These are phyloP conservation scores for Rostrohypoxylon terebratum DNA, from an alignment of 495 filamentous ascomycete genomes.

Conservation along the genomic window DNA sequence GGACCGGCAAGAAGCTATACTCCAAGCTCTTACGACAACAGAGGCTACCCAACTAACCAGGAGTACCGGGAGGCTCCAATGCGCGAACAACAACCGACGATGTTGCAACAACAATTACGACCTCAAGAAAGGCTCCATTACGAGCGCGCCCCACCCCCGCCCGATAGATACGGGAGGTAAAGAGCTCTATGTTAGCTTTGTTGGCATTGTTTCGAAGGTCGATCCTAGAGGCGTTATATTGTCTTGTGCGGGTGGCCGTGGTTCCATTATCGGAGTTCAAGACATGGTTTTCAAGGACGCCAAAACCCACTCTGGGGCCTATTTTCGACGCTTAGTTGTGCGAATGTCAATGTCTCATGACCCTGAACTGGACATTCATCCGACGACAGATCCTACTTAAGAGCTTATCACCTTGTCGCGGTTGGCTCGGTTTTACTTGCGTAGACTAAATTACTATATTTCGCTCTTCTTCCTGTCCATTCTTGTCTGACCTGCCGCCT, in stretches of 20 bases:
- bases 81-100: constrained; percentile 48
- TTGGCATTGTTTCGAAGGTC: not conserved
- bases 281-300: not conserved
- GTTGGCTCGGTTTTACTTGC: not conserved
- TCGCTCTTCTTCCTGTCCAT: not conserved
- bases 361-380: not conserved
- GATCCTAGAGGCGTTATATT: not conserved
- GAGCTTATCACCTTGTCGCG: not conserved
- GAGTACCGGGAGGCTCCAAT: constrained; percentile 48
- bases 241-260: not conserved
- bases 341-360: not conserved
- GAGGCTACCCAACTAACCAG: constrained; percentile 43
- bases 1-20: constrained; percentile 50
- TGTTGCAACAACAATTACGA: constrained; percentile 51
- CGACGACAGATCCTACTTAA: not conserved
- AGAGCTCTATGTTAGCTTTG: not conserved
- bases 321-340: not conserved
- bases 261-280: not conserved
- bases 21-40: constrained; percentile 44
- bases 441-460: constrained; percentile 8
- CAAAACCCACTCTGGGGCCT: not conserved
- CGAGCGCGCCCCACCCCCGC: constrained; percentile 40
- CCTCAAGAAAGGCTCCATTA: constrained; percentile 51
- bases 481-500: not conserved
- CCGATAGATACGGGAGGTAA: constrained; percentile 50